phyloP scores from a whole-genome alignment of 208 protist species.

The Leishmania aethiopica region DNA sequence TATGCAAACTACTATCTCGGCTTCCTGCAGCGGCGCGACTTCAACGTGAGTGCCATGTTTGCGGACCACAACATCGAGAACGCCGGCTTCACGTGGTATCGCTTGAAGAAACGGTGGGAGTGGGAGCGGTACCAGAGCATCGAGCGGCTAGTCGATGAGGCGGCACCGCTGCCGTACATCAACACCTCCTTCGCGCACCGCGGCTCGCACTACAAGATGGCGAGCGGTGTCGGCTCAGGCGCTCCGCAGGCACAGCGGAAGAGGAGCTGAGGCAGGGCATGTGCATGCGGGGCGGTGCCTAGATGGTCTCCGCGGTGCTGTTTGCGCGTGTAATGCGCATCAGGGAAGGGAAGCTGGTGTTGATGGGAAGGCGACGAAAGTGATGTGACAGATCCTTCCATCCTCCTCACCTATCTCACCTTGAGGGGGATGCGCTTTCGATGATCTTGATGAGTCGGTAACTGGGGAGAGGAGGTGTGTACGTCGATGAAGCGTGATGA shows the following conservation, averaged over 20 bases:
- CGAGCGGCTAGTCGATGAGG: conserved; percentile 66
- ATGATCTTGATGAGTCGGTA: not conserved
- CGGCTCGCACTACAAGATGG: conserved; percentile 74
- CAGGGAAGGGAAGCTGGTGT: not conserved
- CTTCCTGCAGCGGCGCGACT: conserved; percentile 82
- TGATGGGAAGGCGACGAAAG: not conserved
- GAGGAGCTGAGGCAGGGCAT: not conserved
- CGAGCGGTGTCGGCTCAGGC: conserved; percentile 19
- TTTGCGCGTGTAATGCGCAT: not conserved
- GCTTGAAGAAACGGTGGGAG: conserved; percentile 85
- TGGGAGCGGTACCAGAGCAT: conserved; percentile 82
- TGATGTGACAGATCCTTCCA: not conserved
- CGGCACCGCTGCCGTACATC: conserved; percentile 73
- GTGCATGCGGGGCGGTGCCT: not conserved
- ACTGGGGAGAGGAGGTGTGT: not conserved
- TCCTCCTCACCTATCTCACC: not conserved
- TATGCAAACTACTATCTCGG: conserved; percentile 90
- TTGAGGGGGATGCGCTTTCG: not conserved
- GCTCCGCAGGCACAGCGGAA: not conserved
- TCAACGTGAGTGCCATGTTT: conserved; percentile 90
- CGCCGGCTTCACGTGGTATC: conserved; percentile 80
- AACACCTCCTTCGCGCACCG: conserved; percentile 51
- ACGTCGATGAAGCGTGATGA: not conserved
- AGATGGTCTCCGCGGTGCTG: not conserved
- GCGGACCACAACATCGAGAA: conserved; percentile 90